A percentile compares a stretch with the other conserved stretches of the same genome.
These are phyloP conservation scores for Alternaria sp. DNA, from an alignment of 2,329 filamentous ascomycete genomes.

Conservation along the genomic window DNA sequence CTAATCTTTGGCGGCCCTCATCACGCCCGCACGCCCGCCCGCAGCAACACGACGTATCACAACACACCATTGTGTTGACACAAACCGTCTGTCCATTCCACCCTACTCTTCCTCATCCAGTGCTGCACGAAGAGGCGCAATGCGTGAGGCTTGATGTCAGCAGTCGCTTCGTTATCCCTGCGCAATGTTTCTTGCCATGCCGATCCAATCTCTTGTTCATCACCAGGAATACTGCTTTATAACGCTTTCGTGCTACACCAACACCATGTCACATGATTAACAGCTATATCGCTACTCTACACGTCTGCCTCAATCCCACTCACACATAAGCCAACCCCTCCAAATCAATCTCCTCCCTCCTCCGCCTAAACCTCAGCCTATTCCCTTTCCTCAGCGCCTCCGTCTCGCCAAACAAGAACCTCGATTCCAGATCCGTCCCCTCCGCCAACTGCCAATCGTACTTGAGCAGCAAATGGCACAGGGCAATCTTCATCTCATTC, in stretches of 20 bases:
- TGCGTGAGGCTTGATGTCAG: neutral
- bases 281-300: neutral
- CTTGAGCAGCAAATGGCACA: conserved; percentile 20
- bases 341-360: neutral
- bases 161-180: neutral
- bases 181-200: too few species aligned
- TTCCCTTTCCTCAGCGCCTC: neutral
- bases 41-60: neutral
- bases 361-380: neutral
- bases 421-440: neutral
- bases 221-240: too few species aligned
- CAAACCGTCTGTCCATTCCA: too few species aligned
- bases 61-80: neutral
- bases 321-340: neutral
- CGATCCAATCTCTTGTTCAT: too few species aligned
- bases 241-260: too few species aligned
- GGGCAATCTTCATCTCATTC: conserved; percentile 24
- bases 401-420: neutral
- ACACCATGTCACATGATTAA: neutral
- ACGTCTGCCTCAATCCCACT: neutral
- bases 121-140: too few species aligned
- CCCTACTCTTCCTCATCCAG: too few species aligned
- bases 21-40: neutral
- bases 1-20: neutral
- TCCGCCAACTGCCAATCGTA: conserved; percentile 17